These are phyloP conservation scores for Melastoma malabathricum DNA, from an alignment of 345 rosid species.

Conservation along the genomic window DNA sequence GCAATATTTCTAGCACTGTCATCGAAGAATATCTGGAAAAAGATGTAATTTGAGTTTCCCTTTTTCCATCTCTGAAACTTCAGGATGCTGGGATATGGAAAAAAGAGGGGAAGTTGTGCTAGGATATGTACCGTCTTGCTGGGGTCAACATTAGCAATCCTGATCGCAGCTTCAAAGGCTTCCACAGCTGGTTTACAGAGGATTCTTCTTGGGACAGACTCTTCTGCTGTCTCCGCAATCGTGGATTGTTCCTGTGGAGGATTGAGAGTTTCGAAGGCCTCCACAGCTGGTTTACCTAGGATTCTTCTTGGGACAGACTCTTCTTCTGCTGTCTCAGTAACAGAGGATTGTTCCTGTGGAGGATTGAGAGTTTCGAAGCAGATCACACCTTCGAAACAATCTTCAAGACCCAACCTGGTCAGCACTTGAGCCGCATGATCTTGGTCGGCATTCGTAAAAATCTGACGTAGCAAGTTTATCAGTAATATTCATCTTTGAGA, in stretches of 20 bases:
- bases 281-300: too few relatives aligned
- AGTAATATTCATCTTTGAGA: neutral
- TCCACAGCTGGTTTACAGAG: conserved; percentile 13
- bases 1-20: conserved; percentile 79
- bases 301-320: too few relatives aligned
- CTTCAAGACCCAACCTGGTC: conserved; percentile 65
- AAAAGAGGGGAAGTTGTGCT: neutral
- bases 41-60: neutral
- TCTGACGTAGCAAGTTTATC: conserved; percentile 19
- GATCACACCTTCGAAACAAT: conserved; percentile 85
- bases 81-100: neutral
- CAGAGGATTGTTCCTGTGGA: conserved; percentile 6
- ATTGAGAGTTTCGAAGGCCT: conserved; percentile 86
- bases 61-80: neutral
- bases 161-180: conserved; percentile 12
- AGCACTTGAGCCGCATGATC: conserved; percentile 54
- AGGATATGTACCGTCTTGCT: conserved; percentile 40
- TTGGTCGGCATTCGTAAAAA: conserved; percentile 72
- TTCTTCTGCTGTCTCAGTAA: conserved; percentile 1
- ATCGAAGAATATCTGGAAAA: conserved; percentile 64
- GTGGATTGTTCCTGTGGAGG: conserved; percentile 13
- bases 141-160: conserved; percentile 41
- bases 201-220: conserved; percentile 12
- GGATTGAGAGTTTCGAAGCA: conserved; percentile 90
- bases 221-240: conserved; percentile 3